A percentile compares a stretch with the other conserved stretches of the same genome.
phyloP scores from a whole-genome alignment of 2,329 filamentous ascomycete genomes.

The Cordyceps fumosorosea region DNA sequence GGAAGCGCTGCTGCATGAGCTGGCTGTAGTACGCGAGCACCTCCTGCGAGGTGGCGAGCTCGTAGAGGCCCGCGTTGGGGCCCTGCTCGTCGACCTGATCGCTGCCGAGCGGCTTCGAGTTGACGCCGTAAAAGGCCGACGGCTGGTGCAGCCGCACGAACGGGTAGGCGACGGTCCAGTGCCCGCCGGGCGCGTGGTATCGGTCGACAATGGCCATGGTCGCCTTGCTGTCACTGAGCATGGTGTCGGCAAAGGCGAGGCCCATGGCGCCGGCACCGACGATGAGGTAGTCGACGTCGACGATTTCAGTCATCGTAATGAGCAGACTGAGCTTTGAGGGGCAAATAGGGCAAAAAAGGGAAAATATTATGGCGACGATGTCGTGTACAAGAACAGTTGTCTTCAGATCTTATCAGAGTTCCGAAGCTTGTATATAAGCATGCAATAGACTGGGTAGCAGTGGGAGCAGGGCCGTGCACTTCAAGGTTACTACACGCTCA shows the following conservation, averaged over 20 bases:
- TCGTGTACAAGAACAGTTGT: neutral
- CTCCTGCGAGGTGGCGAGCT: conserved; percentile 7
- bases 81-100: conserved; percentile 4
- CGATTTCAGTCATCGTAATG: neutral
- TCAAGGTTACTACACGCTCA: too few species aligned
- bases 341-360: too few species aligned
- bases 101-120: conserved; percentile 1
- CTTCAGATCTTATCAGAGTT: neutral
- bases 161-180: conserved; percentile 11
- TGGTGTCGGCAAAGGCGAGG: conserved; percentile 8
- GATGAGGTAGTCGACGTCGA: conserved; percentile 9
- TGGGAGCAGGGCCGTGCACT: neutral
- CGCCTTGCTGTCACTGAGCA: conserved; percentile 5
- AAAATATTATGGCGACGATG: too few species aligned
- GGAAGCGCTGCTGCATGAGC: neutral
- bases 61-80: conserved; percentile 3
- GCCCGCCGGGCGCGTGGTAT: conserved; percentile 3
- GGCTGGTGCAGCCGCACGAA: conserved; percentile 9
- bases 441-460: neutral
- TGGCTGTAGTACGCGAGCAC: conserved; percentile 10
- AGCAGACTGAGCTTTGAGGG: neutral
- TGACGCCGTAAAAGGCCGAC: conserved; percentile 5
- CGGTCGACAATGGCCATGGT: conserved; percentile 10
- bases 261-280: conserved; percentile 6
- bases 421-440: neutral